These are phyloP conservation scores for Cladosporium velox DNA, from an alignment of 2,329 filamentous ascomycete genomes.

Conservation along the genomic window DNA sequence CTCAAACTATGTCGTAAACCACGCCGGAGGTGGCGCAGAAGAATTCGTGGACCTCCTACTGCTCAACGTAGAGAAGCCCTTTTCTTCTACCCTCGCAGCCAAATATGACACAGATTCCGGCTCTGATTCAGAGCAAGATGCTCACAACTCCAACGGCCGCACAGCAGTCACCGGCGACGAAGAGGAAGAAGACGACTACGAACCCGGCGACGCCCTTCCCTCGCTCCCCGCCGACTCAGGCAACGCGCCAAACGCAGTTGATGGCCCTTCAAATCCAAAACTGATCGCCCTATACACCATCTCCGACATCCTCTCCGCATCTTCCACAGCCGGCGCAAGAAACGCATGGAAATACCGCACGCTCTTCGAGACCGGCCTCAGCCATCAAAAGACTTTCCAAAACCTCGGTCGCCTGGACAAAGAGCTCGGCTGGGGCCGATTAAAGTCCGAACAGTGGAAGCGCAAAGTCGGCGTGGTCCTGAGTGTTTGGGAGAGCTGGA, in stretches of 20 bases:
- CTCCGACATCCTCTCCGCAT: slow-evolving; percentile 77
- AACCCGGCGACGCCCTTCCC: slow-evolving; percentile 36
- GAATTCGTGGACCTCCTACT: slow-evolving; percentile 91
- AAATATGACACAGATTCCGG: slow-evolving; percentile 56
- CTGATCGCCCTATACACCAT: slow-evolving; percentile 80
- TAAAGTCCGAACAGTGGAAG: slow-evolving; percentile 84
- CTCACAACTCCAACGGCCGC: slow-evolving; percentile 28
- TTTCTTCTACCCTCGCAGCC: slow-evolving; percentile 66
- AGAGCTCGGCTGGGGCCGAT: slow-evolving; percentile 73
- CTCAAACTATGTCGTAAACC: slow-evolving; percentile 84
- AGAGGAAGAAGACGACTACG: slow-evolving; percentile 44
- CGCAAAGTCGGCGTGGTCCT: slow-evolving; percentile 70
- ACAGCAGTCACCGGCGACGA: slow-evolving; percentile 36
- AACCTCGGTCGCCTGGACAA: slow-evolving; percentile 72
- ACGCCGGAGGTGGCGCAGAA: slow-evolving; percentile 80
- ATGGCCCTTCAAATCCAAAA: slow-evolving; percentile 70
- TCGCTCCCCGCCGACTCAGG: not conserved
- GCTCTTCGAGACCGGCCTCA: slow-evolving; percentile 73
- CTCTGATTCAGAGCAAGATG: slow-evolving; percentile 30
- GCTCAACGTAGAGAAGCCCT: slow-evolving; percentile 75
- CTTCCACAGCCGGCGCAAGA: slow-evolving; percentile 71
- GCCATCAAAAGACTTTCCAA: slow-evolving; percentile 70
- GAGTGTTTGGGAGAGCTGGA: slow-evolving; percentile 66
- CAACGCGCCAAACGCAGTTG: slow-evolving; percentile 28
- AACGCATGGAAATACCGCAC: slow-evolving; percentile 86